Evolutionary conservation across 345 rosid genomes (phyloP), one percentile per base, ranked within the genome.

Genomic region (Fremontodendron californicum): DNA sequence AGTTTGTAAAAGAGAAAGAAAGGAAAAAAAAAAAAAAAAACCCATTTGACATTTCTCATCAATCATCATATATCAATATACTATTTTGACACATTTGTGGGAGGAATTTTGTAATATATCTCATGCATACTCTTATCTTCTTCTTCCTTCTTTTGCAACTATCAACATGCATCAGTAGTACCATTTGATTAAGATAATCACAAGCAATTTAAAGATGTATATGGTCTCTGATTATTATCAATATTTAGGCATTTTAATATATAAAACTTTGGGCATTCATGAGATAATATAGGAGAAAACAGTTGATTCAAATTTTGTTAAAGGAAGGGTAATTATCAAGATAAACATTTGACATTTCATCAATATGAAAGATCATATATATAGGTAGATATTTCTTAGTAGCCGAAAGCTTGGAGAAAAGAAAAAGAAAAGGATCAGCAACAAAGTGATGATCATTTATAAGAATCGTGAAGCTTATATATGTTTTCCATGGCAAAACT

Each of bases 1-100:
- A 92, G 88, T 83, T 84, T 77, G 72, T 43, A 77, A 77, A 75
- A 84, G 39, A 82, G 58, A 57, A 31, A n/a, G n/a, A n/a, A n/a
- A n/a, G n/a, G n/a, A n/a, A n/a, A n/a, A n/a, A n/a, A n/a, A 43
- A 62, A 58, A 77, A 76, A 76, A 80, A 35, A 78, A 63, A 79
- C 75, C 84, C 86, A 83, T 89, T 89, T 90, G 88, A 90, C 92
- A 8, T 89, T 85, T 86, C 64, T 40, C 39, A 57, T 76, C 31
- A 54, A 84, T 83, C 92, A 86, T 89, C 90, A 86, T 86, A 61
- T 74, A 71, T 82, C 83, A 69, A n/a, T n/a, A n/a, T n/a, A n/a
- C n/a, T n/a, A n/a, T n/a, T 90, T 87, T n/a, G 39, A 42, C 25
- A 16, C 4, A 13, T 46, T 69, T 25, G 23, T 15, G 9, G 21